Percentiles rank a stretch among this genome's conserved stretches.
phyloP scores from a whole-genome alignment of 129 eudicot species.

The Centaurea solstitialis region DNA sequence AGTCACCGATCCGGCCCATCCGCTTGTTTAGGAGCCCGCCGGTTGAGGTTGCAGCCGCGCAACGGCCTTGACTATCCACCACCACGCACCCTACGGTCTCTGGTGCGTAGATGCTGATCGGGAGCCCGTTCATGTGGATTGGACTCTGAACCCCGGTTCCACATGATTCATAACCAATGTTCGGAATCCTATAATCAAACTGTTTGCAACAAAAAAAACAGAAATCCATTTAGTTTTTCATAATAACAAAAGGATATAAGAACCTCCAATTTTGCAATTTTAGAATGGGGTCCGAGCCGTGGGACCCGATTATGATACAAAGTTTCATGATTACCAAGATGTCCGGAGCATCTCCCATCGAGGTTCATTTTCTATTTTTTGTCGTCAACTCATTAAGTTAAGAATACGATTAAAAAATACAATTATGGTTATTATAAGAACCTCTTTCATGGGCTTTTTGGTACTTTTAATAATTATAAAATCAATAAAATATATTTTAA shows the following conservation, averaged over 20 bases:
- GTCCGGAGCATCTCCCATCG: too few relatives aligned
- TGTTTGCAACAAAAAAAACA: slow-evolving; percentile 19
- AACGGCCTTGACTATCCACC: slow-evolving; percentile 75
- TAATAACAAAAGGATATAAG: background rate
- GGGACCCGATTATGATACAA: background rate
- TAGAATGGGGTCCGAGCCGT: background rate
- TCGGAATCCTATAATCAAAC: slow-evolving; percentile 85
- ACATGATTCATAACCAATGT: slow-evolving; percentile 47
- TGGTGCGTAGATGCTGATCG: slow-evolving; percentile 73
- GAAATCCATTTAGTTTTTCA: background rate
- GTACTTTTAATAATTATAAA: too few relatives aligned
- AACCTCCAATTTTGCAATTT: background rate
- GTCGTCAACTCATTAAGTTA: too few relatives aligned
- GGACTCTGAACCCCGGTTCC: slow-evolving; percentile 53
- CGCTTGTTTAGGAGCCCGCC: slow-evolving; percentile 94
- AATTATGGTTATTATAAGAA: too few relatives aligned
- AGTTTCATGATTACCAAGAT: too few relatives aligned
- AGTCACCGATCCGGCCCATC: slow-evolving; percentile 88
- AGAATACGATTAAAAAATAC: too few relatives aligned
- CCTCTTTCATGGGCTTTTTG: too few relatives aligned
- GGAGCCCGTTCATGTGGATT: slow-evolving; percentile 75
- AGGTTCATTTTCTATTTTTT: too few relatives aligned
- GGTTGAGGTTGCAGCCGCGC: slow-evolving; percentile 97
- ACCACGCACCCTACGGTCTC: slow-evolving; percentile 98
- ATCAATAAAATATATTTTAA: too few relatives aligned